A percentile compares a stretch with the other conserved stretches of the same genome.
Evolutionary conservation across 345 rosid species (phyloP).

Genomic region (Lepidium africanum): DNA sequence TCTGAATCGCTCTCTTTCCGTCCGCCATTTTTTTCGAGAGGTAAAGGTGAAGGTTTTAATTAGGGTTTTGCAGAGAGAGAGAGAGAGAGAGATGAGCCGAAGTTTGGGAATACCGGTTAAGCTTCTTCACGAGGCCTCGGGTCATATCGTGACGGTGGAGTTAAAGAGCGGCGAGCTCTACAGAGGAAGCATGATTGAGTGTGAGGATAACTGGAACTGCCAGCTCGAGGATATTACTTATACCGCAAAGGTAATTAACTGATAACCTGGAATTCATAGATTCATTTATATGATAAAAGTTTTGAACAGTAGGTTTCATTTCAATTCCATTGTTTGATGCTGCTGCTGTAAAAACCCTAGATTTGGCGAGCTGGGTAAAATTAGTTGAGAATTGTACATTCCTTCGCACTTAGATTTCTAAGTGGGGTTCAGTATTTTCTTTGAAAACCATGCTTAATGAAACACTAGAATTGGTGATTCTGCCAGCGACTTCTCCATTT

Average conservation of each 20-base stretch:
- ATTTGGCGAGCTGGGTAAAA: conserved; percentile 1
- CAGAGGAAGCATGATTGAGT: conserved; percentile 85
- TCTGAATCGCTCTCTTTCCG: conserved; percentile 5
- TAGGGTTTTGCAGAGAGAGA: conserved; percentile 45
- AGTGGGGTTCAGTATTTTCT: not conserved
- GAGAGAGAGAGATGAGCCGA: conserved; percentile 49
- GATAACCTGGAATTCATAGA: not conserved
- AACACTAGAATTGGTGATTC: not conserved
- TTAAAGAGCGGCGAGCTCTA: conserved; percentile 85
- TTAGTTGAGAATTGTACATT: not conserved
- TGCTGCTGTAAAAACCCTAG: conserved; percentile 19
- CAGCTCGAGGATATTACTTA: conserved; percentile 79
- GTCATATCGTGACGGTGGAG: conserved; percentile 81
- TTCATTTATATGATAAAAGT: not conserved
- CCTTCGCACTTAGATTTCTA: not conserved
- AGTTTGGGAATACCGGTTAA: conserved; percentile 90
- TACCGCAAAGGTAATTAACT: conserved; percentile 53
- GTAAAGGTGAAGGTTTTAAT: not conserved
- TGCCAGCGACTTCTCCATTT: not conserved
- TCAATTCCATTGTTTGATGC: not conserved
- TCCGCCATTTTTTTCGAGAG: conserved; percentile 22
- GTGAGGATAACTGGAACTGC: conserved; percentile 93
- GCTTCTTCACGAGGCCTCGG: conserved; percentile 77
- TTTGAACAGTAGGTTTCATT: not conserved
- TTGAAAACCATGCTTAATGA: not conserved